Percentiles rank a stretch among this genome's conserved stretches.
phyloP scores from a whole-genome alignment of 495 filamentous ascomycete species.

The Aspergillus coremiiformis region DNA sequence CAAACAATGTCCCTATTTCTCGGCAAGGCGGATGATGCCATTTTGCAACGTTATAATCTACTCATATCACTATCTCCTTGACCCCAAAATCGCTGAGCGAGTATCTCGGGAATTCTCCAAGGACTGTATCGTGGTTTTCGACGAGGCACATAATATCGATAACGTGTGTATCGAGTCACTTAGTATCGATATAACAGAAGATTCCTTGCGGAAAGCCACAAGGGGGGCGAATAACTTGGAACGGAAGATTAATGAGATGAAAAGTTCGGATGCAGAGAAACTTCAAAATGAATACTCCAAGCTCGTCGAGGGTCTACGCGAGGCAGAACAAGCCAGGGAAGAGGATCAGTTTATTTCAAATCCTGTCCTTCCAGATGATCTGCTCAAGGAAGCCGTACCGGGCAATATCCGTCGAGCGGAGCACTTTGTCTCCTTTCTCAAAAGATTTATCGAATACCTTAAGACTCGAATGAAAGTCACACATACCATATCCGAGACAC shows the following conservation, averaged over 20 bases:
- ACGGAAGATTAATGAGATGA: constrained; percentile 85
- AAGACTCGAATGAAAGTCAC: constrained; percentile 98
- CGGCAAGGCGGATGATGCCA: constrained; percentile 93
- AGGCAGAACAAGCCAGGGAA: constrained; percentile 77
- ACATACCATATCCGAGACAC: constrained; percentile 94
- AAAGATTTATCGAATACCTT: constrained; percentile 95
- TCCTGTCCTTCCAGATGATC: constrained; percentile 44
- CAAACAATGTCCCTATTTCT: constrained; percentile 98
- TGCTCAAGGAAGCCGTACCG: constrained; percentile 77
- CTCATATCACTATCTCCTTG: constrained; percentile 96
- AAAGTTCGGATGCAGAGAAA: constrained; percentile 82
- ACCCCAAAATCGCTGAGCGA: constrained; percentile 95
- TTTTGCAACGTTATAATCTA: constrained; percentile 99
- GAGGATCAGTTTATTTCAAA: constrained; percentile 98
- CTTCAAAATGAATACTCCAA: constrained; percentile 93
- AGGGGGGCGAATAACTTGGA: constrained; percentile 86
- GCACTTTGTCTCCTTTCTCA: constrained; percentile 91
- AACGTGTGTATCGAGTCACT: constrained; percentile 98
- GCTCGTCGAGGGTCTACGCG: constrained; percentile 84
- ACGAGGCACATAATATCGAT: constrained; percentile 99
- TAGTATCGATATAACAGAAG: constrained; percentile 93
- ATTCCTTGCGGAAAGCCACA: constrained; percentile 81
- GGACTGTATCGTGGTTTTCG: constrained; percentile 97
- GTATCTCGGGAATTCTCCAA: constrained; percentile 96
- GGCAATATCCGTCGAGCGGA: constrained; percentile 95